These are phyloP conservation scores for Acanthamoeba royreba DNA, from an alignment of 208 protist species.

Conservation along the genomic window DNA sequence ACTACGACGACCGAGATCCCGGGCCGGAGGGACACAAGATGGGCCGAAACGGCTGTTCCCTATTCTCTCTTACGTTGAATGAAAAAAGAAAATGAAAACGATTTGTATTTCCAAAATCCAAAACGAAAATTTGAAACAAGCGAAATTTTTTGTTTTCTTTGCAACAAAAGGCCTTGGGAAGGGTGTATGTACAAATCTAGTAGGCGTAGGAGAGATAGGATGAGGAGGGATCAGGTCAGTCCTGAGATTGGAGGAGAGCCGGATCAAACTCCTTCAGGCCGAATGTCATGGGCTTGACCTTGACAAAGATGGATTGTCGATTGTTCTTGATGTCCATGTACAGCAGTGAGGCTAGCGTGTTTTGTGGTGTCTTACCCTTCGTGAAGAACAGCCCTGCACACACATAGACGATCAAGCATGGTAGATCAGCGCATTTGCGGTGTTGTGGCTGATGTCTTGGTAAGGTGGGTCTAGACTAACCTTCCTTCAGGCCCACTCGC, in stretches of 20 bases:
- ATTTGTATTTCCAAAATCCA: no score
- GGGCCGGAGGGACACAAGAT: no score
- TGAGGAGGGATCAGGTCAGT: not conserved
- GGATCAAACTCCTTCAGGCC: conserved; percentile 42
- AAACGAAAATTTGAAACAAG: no score
- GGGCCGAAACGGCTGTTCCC: not conserved
- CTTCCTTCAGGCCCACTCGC: conserved; percentile 14
- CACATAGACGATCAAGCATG: not conserved
- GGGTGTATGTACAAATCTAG: no score
- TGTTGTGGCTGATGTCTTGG: not conserved
- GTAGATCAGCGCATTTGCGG: not conserved
- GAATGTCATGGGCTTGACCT: conserved; percentile 46
- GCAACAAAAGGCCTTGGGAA: no score
- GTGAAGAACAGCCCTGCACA: conserved; percentile 16
- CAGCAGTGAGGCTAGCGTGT: conserved; percentile 37
- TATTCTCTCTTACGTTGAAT: not conserved
- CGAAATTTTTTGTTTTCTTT: no score
- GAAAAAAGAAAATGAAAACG: no score
- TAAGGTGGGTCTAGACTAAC: not conserved
- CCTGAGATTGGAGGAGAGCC: not conserved
- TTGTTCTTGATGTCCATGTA: conserved; percentile 46
- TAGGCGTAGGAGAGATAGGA: not conserved
- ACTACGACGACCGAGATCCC: no score
- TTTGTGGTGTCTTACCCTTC: conserved; percentile 22
- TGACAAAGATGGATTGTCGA: conserved; percentile 16